Conservation (phyloP, 2,329 filamentous ascomycete genomes). For the Colletotrichum endophyticum region DNA sequence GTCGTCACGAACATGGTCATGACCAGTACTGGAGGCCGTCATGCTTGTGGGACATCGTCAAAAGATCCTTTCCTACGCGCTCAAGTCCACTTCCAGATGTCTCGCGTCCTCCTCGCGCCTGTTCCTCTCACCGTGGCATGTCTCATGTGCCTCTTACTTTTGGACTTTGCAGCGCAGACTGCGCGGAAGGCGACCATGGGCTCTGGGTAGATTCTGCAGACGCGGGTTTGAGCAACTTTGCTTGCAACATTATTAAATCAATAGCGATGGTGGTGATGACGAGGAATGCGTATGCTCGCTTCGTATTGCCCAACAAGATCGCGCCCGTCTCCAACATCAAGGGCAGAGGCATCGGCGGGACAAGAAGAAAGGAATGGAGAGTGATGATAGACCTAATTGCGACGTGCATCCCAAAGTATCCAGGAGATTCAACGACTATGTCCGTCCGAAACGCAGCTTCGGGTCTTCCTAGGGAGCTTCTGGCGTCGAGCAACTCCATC, state of each 20-base stretch:
- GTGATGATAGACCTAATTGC: neutral
- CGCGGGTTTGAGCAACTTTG: neutral
- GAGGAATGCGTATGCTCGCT: too few relatives aligned
- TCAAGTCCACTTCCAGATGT: too few relatives aligned
- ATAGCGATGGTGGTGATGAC: too few relatives aligned
- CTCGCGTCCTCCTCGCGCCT: too few relatives aligned
- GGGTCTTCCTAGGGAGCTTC: accelerated
- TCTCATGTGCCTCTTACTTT: too few relatives aligned
- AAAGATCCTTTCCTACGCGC: too few relatives aligned
- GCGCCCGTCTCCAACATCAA: too few relatives aligned
- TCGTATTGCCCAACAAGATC: too few relatives aligned
- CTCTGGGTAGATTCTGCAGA: neutral
- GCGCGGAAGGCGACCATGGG: neutral
- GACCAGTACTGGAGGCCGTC: neutral
- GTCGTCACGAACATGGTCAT: neutral
- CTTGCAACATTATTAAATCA: too few relatives aligned
- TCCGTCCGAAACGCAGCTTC: neutral
- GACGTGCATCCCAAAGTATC: neutral
- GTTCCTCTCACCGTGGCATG: too few relatives aligned
- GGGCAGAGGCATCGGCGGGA: too few relatives aligned
- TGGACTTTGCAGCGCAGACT: neutral
- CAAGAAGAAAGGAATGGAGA: too few relatives aligned
- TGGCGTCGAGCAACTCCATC: neutral
- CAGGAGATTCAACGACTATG: neutral
- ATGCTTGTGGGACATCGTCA: neutral